Base-by-base conservation (phyloP, 129 eudicot species). In the Flaveria bidentis region DNA sequence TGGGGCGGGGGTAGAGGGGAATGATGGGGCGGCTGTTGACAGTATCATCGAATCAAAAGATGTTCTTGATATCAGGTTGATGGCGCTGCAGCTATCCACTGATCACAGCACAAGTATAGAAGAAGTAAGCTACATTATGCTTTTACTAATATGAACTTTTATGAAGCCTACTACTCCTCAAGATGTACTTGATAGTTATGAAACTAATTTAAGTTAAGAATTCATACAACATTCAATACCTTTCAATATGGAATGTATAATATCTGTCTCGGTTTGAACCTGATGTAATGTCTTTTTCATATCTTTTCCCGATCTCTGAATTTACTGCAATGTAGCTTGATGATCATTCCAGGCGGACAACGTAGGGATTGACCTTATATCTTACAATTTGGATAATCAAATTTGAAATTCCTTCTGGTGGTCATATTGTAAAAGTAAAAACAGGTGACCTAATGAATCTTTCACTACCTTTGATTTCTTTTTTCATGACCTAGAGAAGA, bases 71-170 rank as follows among this genome's bases (percentile, higher is more conserved):
- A 78, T 77, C 84, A 85, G 69, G 80, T 78, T 93, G 90, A 78
- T 69, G 84, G 95, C 98, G 64, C 78, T 93, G 92, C 98, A 93
- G 78, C 82, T 93, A 69, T 90, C 98, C 69, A 90, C 95, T 67
- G 98, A 93, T 80, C 98, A 93, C 73, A 93, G 97, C 88, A 93
- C 98, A 17, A 93, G 91, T 84, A 88, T 93, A 45, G 89, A 88
- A 85, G 97, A 90, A 84, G 98, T 93, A 88, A 79, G 90, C 70
- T 65, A 47, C 73, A 33, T 39, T 77, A 69, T 33, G 49, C 55
- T 52, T 42, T n/a, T 61, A 6, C 30, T 67, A 20, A 51, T 55
- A 17, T 55, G 17, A 55, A 55, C 45, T 18, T 68, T 66, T n/a
- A 50, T 76, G 45, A 67, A 56, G 30, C 17, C 16, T 62, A 23